These are phyloP conservation scores for Neophaeococcomyces aloes DNA, from an alignment of 2,329 filamentous ascomycete genomes.

Conservation along the genomic window DNA sequence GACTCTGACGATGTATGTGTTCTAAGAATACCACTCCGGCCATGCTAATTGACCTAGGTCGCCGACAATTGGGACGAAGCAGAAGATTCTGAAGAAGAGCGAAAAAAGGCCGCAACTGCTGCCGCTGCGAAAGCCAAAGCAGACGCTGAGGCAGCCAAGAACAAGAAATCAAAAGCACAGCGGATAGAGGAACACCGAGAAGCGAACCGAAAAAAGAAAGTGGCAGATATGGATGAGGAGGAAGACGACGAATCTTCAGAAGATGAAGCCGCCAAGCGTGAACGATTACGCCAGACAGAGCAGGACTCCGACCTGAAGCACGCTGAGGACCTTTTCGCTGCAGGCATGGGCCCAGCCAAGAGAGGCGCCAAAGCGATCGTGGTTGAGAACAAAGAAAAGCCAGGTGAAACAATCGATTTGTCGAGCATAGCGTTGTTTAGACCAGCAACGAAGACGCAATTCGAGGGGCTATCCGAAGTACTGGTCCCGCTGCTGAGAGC, in stretches of 20 bases:
- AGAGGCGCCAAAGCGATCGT: conserved; percentile 58
- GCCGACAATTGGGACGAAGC: conserved; percentile 95
- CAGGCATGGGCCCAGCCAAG: conserved; percentile 60
- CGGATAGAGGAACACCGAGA: conserved; percentile 72
- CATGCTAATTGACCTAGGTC: conserved; percentile 45
- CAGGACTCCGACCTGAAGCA: conserved; percentile 81
- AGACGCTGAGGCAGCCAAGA: conserved; percentile 74
- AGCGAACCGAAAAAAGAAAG: conserved; percentile 49
- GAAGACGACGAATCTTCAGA: conserved; percentile 50
- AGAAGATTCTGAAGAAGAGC: conserved; percentile 92
- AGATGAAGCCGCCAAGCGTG: conserved; percentile 60
- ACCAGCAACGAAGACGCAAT: conserved; percentile 76
- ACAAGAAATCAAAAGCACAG: conserved; percentile 80
- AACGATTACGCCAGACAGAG: conserved; percentile 66
- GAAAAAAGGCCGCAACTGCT: conserved; percentile 84
- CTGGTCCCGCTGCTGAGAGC: conserved; percentile 65
- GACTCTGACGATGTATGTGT: conserved; percentile 62
- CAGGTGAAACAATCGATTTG: conserved; percentile 70
- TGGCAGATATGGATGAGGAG: conserved; percentile 47
- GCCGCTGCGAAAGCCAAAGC: conserved; percentile 80
- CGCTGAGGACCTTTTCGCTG: conserved; percentile 82
- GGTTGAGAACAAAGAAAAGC: conserved; percentile 60
- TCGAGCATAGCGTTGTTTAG: conserved; percentile 74
- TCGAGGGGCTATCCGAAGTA: conserved; percentile 64
- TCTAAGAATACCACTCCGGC: neutral